Conservation (phyloP, 495 filamentous ascomycete genomes). For the Xanthoparmelia taractica region DNA sequence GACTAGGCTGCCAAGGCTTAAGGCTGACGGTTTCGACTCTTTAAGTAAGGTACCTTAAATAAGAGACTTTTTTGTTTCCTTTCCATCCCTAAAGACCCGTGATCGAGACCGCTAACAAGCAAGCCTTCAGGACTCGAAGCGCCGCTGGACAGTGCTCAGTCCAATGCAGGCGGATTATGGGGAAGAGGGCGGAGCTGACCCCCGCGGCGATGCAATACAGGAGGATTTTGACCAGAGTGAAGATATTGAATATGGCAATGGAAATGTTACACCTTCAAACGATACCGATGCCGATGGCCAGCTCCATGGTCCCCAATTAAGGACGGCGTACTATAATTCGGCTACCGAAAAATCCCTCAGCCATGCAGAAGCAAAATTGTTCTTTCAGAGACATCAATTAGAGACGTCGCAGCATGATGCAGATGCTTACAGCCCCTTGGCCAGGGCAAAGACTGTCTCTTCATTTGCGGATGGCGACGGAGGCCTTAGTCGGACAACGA, state of each 20-base stretch:
- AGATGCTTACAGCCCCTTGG: conserved; percentile 46
- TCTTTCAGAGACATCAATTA: conserved; percentile 84
- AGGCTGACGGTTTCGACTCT: background rate
- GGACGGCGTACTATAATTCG: conserved; percentile 77
- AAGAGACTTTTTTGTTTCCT: background rate
- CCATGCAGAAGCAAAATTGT: conserved; percentile 85
- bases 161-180: conserved; percentile 7
- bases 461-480: conserved; percentile 25
- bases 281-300: conserved; percentile 27
- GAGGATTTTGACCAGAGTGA: background rate
- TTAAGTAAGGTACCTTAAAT: background rate
- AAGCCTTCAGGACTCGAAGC: background rate
- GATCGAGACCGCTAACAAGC: background rate
- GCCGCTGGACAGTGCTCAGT: background rate
- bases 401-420: conserved; percentile 44
- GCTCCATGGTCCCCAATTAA: conserved; percentile 27
- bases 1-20: background rate
- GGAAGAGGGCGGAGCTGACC: conserved; percentile 9
- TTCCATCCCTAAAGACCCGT: background rate
- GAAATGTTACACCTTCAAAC: conserved; percentile 13
- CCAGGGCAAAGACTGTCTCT: conserved; percentile 33
- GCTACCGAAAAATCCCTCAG: conserved; percentile 85
- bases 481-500: conserved; percentile 25
- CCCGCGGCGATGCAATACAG: background rate
- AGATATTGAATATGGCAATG: background rate